Percentiles rank a stretch among this genome's conserved stretches.
Evolutionary conservation across 2,329 filamentous ascomycete genomes (phyloP).

Genomic region (Didymella sp.): DNA sequence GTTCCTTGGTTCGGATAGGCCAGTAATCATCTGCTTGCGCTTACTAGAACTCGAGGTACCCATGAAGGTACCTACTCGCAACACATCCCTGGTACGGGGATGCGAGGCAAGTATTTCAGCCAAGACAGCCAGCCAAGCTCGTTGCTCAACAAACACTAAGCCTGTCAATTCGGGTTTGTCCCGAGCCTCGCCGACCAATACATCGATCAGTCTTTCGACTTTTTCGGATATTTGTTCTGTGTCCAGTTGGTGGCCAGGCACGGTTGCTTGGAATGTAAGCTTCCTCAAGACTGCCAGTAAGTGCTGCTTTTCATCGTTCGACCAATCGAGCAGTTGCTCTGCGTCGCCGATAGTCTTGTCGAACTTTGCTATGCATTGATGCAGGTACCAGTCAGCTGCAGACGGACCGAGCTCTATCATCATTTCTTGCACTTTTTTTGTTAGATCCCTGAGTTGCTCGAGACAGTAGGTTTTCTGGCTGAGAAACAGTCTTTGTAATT

Average conservation of each 20-base stretch:
- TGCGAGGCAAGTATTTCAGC: conserved; percentile 47
- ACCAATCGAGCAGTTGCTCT: conserved; percentile 41
- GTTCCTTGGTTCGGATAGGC: conserved; percentile 56
- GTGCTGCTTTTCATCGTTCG: conserved; percentile 45
- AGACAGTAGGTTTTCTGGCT: conserved; percentile 50
- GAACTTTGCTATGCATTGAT: conserved; percentile 46
- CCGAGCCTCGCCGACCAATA: conserved; percentile 46
- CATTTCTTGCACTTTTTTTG: conserved; percentile 43
- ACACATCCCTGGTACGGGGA: conserved; percentile 40
- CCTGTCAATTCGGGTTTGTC: conserved; percentile 45
- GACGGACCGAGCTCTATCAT: conserved; percentile 49
- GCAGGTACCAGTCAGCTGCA: conserved; percentile 51
- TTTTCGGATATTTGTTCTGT: conserved; percentile 44
- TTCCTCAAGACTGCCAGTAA: conserved; percentile 37
- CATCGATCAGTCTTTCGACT: conserved; percentile 45
- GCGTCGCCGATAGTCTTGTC: conserved; percentile 20
- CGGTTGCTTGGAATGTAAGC: conserved; percentile 16
- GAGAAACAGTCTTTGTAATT: conserved; percentile 36
- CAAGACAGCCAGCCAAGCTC: conserved; percentile 54
- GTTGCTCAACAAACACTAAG: conserved; percentile 57
- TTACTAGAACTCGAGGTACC: conserved; percentile 56
- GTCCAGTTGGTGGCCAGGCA: conserved; percentile 13
- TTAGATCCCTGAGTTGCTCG: conserved; percentile 48
- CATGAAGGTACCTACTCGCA: conserved; percentile 59
- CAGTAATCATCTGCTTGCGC: conserved; percentile 57